Base-by-base conservation (phyloP, 495 filamentous ascomycete genomes). In the Tuber magnatum region DNA sequence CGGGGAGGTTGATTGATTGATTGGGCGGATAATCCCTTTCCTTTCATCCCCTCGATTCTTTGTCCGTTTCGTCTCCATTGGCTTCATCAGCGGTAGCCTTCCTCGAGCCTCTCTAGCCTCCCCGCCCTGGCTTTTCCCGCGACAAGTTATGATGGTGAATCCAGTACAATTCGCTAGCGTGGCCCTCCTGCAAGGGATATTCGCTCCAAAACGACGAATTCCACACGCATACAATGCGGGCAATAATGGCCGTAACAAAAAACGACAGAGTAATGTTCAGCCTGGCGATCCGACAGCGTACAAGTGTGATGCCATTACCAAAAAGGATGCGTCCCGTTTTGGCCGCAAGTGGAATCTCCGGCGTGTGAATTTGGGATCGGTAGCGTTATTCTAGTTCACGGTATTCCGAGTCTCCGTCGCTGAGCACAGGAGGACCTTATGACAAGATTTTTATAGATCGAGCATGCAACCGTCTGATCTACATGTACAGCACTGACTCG, bases 301-400 rank as follows among this genome's bases (percentile, higher is more conserved):
- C n/a, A n/a, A n/a, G n/a, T n/a, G n/a, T 32, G 51, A 61, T 61
- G 28, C n/a, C 51, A 61, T 61, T 32, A 32, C 9, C 51, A 61
- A 28, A 61, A 32, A 61, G 51, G 51, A 61, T 32, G 10, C n/a
- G 5, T 32, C 51, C n/a, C 28, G 12, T 32, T 61, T 61, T 28
- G 56, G 56, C 28, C 32, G n/a, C 32, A 28, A 56, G n/a, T n/a
- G n/a, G 56, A 32, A 14, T 32, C 56, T 16, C 32, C 12, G 56
- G 56, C 56, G 56, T 61, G 56, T 35, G 56, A 65, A 65, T 65
- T 65, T 65, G 56, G 32, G 16, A 65, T 18, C 56, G 56, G 56
- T 65, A 65, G 28, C 28, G 16, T 28, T 40, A 40, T 40, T 40
- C 3, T 35, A 65, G 56, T 35, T 65, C 28, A 35, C 56, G 56